A percentile compares a stretch with the other conserved stretches of the same genome.
These are phyloP conservation scores for Fusarium xyrophilum DNA, from an alignment of 2,329 filamentous ascomycete species.

Conservation along the genomic window DNA sequence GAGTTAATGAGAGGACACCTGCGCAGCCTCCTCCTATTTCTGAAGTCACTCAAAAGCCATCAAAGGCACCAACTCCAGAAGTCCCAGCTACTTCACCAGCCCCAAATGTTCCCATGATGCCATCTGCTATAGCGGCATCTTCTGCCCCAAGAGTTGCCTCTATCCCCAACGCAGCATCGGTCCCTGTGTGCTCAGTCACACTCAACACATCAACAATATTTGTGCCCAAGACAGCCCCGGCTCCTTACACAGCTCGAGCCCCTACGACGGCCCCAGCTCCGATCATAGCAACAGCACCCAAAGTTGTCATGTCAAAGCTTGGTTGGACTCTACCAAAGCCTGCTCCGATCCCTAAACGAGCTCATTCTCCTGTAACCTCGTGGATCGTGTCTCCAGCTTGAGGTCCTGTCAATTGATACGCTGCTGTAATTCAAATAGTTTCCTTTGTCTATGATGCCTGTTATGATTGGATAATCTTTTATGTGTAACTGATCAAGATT, in stretches of 20 bases:
- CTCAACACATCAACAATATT: not conserved
- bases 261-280: constrained; percentile 19
- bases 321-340: constrained; percentile 10
- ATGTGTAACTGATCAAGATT: not conserved
- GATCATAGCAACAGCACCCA: constrained; percentile 6
- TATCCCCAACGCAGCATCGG: not conserved
- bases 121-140: not conserved
- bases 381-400: constrained; percentile 12
- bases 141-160: not conserved
- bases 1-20: not conserved
- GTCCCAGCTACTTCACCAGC: not conserved
- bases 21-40: not conserved
- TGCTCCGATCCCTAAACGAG: constrained; percentile 11
- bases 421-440: not conserved
- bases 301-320: constrained; percentile 20
- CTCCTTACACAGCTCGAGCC: constrained; percentile 12
- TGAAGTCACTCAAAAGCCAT: not conserved
- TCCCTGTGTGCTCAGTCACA: not conserved
- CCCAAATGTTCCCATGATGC: not conserved
- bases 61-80: not conserved
- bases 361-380: constrained; percentile 10
- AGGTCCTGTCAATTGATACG: not conserved
- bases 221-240: constrained; percentile 4
- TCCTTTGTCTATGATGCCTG: not conserved
- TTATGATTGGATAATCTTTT: not conserved